Percentiles rank a stretch among this genome's conserved stretches.
phyloP scores from a whole-genome alignment of 78 protist genomes.

The Monosiga brevicollis region DNA sequence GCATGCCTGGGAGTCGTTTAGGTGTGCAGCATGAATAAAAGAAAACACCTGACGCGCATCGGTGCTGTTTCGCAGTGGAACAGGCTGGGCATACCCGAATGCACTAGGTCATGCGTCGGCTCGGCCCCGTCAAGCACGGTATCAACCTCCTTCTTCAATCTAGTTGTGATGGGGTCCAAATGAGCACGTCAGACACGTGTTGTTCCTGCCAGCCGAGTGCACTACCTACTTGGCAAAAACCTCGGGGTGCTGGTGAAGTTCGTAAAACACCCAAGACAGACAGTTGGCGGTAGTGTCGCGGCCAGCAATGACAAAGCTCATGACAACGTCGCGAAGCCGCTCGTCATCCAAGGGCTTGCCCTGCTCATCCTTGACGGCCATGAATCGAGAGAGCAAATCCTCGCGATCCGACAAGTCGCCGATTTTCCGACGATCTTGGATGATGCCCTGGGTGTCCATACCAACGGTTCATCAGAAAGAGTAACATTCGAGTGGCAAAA shows the following conservation, averaged over 20 bases:
- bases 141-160: no score
- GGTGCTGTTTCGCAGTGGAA: no score
- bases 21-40: no score
- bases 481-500: no score
- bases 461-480: no score
- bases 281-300: conserved; percentile 16
- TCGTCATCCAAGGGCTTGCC: not conserved
- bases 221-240: not conserved
- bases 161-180: no score
- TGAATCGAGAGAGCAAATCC: not conserved
- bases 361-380: not conserved
- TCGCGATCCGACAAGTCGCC: not conserved
- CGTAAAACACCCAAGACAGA: conserved; percentile 3
- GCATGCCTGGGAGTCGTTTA: not conserved
- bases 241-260: not conserved
- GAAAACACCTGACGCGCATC: no score
- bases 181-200: no score
- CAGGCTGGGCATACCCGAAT: no score
- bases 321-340: not conserved
- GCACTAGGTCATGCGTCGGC: no score
- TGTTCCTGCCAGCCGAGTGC: no score
- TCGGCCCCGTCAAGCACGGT: no score
- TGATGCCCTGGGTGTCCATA: not conserved
- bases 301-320: conserved; percentile 13
- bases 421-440: not conserved